Evolutionary conservation across 208 protist genomes (phyloP), one percentile per base, ranked within the genome.

Genomic region (Leptomonas pyrrhocoris): DNA sequence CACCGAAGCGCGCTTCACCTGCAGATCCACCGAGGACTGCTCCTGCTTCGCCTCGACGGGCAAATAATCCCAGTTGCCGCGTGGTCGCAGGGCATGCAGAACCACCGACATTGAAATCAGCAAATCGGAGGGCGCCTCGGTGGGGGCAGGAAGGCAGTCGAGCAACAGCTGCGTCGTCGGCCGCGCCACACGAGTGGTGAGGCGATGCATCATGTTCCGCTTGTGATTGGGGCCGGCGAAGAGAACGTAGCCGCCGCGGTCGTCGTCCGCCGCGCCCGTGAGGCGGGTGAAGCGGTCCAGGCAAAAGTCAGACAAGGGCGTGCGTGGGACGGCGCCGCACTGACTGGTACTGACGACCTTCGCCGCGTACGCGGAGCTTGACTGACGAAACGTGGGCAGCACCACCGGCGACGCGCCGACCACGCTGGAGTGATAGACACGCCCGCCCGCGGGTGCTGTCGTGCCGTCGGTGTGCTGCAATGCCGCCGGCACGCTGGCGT

Each of bases 31-130:
- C 2, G 74, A 71, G 15, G 86, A 81, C 7, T 58, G 16, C 21
- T 79, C 79, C 21, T 61, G 15, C 40, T 71, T 66, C 31, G 85
- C 64, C 2, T 57, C 34, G 7, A 75, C 43, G 0, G 92, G 92
- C 31, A 96, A 69, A 72, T 96, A 96, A 63, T 96, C 89, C 90
- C 89, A 96, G 58, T 94, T 74, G 34, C 89, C 89, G 53, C 73
- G 54, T 0, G 89, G 89, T 0, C 92, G 87, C 25, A 96, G 65
- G 2, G 85, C 81, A 57, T 93, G 80, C 53, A 96, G 65, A 19
- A 92, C 77, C 49, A 94, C 71, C 6, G 92, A 91, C 61, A 91
- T 79, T 0, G 85, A 60, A 28, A 93, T 61, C 21, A 94, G 66
- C 27, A 86, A 45, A 62, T 95, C 90, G 4, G 77, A 78, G n/a